Evolutionary conservation across 2,329 filamentous ascomycete species (phyloP).

Genomic region (Metarhizium sp.): DNA sequence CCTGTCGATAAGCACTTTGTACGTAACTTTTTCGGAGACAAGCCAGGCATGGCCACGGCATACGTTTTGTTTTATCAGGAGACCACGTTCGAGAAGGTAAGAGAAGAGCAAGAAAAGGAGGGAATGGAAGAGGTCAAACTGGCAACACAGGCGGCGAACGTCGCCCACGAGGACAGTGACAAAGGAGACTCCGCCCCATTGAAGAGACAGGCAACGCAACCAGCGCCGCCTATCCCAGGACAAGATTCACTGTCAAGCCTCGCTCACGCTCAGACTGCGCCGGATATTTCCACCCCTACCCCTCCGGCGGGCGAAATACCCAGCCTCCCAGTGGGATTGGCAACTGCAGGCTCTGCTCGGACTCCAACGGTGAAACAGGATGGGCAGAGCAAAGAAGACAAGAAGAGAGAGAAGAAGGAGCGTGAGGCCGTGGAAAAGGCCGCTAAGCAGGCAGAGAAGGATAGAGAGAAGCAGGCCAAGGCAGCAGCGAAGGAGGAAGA

Average conservation of each 20-base stretch:
- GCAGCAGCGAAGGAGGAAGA: constrained; percentile 31
- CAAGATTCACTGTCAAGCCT: constrained; percentile 48
- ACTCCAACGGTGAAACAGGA: constrained; percentile 17
- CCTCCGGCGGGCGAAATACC: constrained; percentile 9
- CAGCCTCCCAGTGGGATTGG: constrained; percentile 8
- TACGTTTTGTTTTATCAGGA: constrained; percentile 98
- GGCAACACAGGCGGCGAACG: constrained; percentile 45
- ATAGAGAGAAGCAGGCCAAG: constrained; percentile 26
- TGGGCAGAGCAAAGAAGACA: constrained; percentile 47
- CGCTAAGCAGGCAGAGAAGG: constrained; percentile 38
- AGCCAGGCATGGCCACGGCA: constrained; percentile 80
- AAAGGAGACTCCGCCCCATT: constrained; percentile 34
- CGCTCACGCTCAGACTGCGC: constrained; percentile 58
- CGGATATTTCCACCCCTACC: constrained; percentile 21
- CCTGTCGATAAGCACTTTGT: constrained; percentile 96
- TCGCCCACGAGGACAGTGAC: constrained; percentile 39
- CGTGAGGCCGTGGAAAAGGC: constrained; percentile 47
- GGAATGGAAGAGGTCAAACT: constrained; percentile 53
- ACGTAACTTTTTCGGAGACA: constrained; percentile 93
- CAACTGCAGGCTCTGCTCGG: constrained; percentile 6
- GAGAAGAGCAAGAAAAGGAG: constrained; percentile 76
- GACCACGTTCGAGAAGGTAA: constrained; percentile 58
- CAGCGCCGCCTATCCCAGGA: constrained; percentile 34
- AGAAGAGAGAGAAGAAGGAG: constrained; percentile 61
- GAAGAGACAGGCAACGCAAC: constrained; percentile 41